Percentiles rank a stretch among this genome's conserved stretches.
Evolutionary conservation across 1,139 yeast species (phyloP).

Genomic region (Sugiyamaella sp.): DNA sequence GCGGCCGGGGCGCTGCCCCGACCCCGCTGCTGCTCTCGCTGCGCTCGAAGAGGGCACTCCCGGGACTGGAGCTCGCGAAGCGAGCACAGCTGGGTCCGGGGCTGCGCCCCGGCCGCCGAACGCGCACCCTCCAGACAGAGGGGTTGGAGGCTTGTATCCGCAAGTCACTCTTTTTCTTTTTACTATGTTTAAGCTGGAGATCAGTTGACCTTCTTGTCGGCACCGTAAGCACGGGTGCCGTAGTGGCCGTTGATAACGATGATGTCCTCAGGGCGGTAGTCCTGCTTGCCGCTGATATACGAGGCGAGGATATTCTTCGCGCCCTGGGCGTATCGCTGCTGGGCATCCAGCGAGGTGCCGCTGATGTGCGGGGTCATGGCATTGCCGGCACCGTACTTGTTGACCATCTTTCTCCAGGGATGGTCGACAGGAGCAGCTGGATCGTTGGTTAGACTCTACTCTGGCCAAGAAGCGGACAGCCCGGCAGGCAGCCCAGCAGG

Average conservation of each 20-base stretch:
- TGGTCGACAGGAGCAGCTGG: conserved; percentile 62
- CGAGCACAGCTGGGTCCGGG: too few species aligned
- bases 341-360: conserved; percentile 82
- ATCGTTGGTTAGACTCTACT: background rate
- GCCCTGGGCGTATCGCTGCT: conserved; percentile 71
- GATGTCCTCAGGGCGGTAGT: conserved; percentile 73
- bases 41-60: too few species aligned
- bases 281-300: conserved; percentile 62
- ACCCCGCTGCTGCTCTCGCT: too few species aligned
- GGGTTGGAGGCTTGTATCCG: too few species aligned
- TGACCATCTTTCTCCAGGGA: conserved; percentile 74
- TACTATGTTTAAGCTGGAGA: too few species aligned
- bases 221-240: conserved; percentile 75
- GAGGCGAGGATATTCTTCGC: conserved; percentile 64
- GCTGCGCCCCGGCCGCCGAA: too few species aligned
- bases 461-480: background rate
- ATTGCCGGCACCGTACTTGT: conserved; percentile 71
- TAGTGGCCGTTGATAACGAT: conserved; percentile 73
- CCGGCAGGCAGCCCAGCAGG: too few species aligned
- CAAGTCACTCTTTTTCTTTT: too few species aligned
- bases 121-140: too few species aligned
- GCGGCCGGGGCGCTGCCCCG: too few species aligned
- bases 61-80: too few species aligned
- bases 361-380: conserved; percentile 87
- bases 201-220: conserved; percentile 10